Evolutionary conservation across 441 rosid genomes (phyloP).

Genomic region (Erysimum cheiri): DNA sequence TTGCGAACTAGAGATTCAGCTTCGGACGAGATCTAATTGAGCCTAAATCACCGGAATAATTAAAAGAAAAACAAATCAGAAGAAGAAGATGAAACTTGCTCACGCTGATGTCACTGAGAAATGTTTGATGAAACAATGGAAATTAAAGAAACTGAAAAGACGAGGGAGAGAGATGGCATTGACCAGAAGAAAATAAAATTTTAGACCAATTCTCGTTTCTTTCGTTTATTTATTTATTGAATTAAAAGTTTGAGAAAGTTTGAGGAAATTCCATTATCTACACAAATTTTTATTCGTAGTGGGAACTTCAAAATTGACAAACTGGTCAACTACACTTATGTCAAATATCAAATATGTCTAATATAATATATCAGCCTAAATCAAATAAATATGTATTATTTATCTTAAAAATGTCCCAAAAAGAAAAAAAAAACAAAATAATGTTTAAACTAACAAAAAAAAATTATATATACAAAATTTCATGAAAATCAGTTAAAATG

Average conservation of each 20-base stretch:
- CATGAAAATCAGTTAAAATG: not conserved
- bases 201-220: not conserved
- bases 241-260: not conserved
- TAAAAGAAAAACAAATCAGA: not conserved
- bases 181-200: not conserved
- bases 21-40: not conserved
- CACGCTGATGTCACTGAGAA: not conserved
- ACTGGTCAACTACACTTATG: not conserved
- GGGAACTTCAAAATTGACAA: slow-evolving; percentile 12
- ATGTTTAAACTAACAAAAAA: not conserved
- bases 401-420: not conserved
- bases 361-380: not conserved
- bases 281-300: not conserved
- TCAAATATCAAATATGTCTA: not conserved
- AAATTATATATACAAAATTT: not conserved
- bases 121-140: not conserved
- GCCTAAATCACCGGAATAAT: not conserved
- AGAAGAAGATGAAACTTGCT: not conserved
- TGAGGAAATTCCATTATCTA: slow-evolving; percentile 10
- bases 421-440: not conserved
- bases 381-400: no score
- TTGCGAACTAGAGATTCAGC: not conserved
- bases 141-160: not conserved
- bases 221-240: not conserved
- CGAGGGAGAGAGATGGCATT: not conserved